phyloP scores from a whole-genome alignment of 805 yeast species.

The Saccharomycopsis sp. region DNA sequence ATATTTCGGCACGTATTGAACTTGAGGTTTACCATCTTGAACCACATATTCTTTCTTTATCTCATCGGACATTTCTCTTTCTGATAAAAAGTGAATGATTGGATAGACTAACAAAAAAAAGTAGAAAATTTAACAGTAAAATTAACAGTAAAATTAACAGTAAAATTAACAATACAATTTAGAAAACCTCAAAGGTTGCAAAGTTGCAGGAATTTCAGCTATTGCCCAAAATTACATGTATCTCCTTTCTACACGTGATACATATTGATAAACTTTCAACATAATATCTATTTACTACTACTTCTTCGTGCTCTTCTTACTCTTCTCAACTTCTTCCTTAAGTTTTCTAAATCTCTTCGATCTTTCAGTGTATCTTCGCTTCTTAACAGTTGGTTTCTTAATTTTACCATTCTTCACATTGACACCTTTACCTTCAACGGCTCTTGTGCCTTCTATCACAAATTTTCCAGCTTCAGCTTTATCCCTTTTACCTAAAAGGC shows the following conservation, averaged over 20 bases:
- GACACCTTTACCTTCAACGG: slow-evolving; percentile 56
- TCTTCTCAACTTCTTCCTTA: slow-evolving; percentile 4
- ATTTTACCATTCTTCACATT: slow-evolving; percentile 42
- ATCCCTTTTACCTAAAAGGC: slow-evolving; percentile 73
- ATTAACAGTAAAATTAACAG: too few relatives aligned
- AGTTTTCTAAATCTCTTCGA: slow-evolving; percentile 11
- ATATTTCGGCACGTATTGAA: slow-evolving; percentile 11
- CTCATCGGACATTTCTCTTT: too few relatives aligned
- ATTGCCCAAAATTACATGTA: too few relatives aligned
- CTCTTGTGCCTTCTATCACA: slow-evolving; percentile 69
- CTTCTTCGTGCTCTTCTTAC: not conserved
- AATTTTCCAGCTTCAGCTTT: slow-evolving; percentile 57
- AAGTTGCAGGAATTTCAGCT: too few relatives aligned
- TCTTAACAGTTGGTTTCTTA: slow-evolving; percentile 33
- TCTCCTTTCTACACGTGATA: too few relatives aligned
- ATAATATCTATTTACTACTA: too few relatives aligned
- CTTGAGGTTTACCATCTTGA: slow-evolving; percentile 4
- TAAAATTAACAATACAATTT: too few relatives aligned
- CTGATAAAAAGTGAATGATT: too few relatives aligned
- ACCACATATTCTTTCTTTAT: not conserved
- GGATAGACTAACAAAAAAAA: too few relatives aligned
- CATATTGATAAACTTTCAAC: too few relatives aligned
- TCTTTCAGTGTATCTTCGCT: slow-evolving; percentile 20
- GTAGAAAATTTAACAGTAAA: too few relatives aligned
- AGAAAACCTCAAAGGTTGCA: too few relatives aligned